phyloP scores from a whole-genome alignment of 2,329 filamentous ascomycete genomes.

The Xylogone sp. region DNA sequence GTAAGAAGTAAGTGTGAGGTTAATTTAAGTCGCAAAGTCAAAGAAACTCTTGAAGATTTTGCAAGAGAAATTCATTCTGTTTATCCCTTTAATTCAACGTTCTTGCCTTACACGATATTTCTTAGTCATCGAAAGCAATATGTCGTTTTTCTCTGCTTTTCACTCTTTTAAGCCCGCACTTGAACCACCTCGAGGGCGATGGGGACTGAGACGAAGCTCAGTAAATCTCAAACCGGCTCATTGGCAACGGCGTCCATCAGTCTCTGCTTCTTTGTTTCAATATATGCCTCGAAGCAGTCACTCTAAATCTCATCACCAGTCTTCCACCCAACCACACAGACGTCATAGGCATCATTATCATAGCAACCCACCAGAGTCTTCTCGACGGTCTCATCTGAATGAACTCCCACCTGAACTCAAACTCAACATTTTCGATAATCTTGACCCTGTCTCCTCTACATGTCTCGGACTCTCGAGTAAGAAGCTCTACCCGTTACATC shows the following conservation, averaged over 20 bases:
- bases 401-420: conserved; percentile 15
- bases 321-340: neutral
- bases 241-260: neutral
- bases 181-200: neutral
- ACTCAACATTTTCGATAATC: conserved; percentile 13
- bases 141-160: neutral
- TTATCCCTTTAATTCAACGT: neutral
- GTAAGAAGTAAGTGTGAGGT: too few relatives aligned
- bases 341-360: neutral
- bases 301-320: neutral
- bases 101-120: neutral
- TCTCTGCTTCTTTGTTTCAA: neutral
- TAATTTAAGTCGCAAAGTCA: too few relatives aligned
- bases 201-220: neutral
- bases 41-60: too few relatives aligned
- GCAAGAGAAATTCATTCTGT: too few relatives aligned
- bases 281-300: neutral
- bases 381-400: conserved; percentile 6
- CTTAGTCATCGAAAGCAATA: neutral
- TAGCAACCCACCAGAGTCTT: neutral
- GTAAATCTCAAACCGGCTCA: neutral
- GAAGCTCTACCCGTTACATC: conserved; percentile 14
- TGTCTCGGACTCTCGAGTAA: conserved; percentile 14
- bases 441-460: conserved; percentile 15
- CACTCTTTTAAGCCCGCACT: neutral